Conservation (phyloP, 257 asterid species). For the Fraxinus excelsior region DNA sequence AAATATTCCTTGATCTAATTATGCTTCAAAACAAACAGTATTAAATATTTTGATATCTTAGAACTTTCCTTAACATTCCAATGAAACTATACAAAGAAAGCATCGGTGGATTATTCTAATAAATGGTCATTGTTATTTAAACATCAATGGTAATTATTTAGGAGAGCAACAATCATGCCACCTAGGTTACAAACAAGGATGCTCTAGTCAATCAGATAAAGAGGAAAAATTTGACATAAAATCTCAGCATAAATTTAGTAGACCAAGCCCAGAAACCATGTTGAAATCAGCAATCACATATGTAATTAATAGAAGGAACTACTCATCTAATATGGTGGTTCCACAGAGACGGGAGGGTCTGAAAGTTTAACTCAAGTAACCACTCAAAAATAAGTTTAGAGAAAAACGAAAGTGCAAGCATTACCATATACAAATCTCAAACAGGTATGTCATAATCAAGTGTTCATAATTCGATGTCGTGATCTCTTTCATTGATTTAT, state of each 20-base stretch:
- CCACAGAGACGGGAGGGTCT: conserved; percentile 8
- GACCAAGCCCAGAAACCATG: neutral
- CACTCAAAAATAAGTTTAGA: conserved; percentile 3
- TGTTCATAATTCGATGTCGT: conserved; percentile 9
- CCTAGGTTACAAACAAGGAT: too few relatives aligned
- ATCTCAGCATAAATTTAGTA: neutral
- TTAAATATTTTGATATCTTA: neutral
- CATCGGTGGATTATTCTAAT: neutral
- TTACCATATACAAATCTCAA: conserved; percentile 4
- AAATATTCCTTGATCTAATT: neutral
- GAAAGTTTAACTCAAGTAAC: conserved; percentile 11
- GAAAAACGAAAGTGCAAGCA: neutral
- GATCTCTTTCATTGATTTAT: conserved; percentile 6
- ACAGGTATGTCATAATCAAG: conserved; percentile 6
- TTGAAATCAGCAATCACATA: neutral
- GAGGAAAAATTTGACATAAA: neutral
- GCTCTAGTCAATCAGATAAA: neutral
- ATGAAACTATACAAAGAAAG: neutral
- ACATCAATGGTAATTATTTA: neutral
- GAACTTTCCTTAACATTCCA: neutral
- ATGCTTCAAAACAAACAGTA: neutral
- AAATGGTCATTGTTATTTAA: neutral
- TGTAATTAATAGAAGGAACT: neutral
- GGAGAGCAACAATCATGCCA: neutral
- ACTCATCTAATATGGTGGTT: conserved; percentile 9